These are phyloP conservation scores for Boechera retrofracta DNA, from an alignment of 345 rosid species.

Conservation along the genomic window DNA sequence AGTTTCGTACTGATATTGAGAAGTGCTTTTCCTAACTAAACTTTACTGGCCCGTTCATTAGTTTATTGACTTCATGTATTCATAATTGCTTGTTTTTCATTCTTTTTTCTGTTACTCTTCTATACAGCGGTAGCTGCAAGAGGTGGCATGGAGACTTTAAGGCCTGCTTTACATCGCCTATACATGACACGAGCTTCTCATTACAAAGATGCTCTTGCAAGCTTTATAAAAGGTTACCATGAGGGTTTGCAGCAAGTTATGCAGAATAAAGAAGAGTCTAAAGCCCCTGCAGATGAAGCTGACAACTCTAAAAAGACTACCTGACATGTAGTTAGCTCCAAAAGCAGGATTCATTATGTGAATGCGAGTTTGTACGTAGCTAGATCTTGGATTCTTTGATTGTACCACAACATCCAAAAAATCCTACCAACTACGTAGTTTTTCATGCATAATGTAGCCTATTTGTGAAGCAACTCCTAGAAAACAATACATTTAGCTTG, in stretches of 20 bases:
- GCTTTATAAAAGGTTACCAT: slow-evolving; percentile 78
- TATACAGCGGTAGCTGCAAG: slow-evolving; percentile 82
- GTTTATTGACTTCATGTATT: not conserved
- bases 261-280: slow-evolving; percentile 59
- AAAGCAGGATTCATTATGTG: slow-evolving; percentile 31
- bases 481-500: slow-evolving; percentile 7
- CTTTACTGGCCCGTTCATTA: not conserved
- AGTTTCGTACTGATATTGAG: slow-evolving; percentile 3
- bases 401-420: slow-evolving; percentile 16
- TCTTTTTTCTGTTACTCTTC: not conserved
- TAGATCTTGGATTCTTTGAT: slow-evolving; percentile 30
- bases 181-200: slow-evolving; percentile 92
- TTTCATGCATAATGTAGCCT: slow-evolving; percentile 24
- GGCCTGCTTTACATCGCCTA: slow-evolving; percentile 86
- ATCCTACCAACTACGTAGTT: not conserved
- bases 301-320: slow-evolving; percentile 38
- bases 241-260: slow-evolving; percentile 76
- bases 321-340: slow-evolving; percentile 25
- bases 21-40: not conserved
- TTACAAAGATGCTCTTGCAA: slow-evolving; percentile 77
- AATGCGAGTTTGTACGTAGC: slow-evolving; percentile 20
- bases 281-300: slow-evolving; percentile 31
- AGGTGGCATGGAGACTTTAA: slow-evolving; percentile 91
- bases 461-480: slow-evolving; percentile 1
- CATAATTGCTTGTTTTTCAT: not conserved